Evolutionary conservation across 202 grass and related monocot genomes (phyloP), one percentile per base, ranked within the genome.

Genomic region (Setaria viridis): DNA sequence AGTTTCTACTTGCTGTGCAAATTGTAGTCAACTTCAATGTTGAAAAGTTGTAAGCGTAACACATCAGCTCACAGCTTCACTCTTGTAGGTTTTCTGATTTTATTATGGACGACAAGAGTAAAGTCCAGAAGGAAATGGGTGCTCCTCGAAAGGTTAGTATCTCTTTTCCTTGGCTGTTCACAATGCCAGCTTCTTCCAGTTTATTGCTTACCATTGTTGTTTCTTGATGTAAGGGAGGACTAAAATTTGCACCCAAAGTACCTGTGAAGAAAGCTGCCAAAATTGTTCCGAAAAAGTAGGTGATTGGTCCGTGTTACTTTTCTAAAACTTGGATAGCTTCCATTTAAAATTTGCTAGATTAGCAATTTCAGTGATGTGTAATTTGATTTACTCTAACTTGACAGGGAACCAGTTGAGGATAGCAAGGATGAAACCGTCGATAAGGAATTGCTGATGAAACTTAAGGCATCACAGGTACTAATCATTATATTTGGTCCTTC

Each of bases 211-310:
- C 16, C 0, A 17, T 60, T 51, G 3, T 20, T 50, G 29, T 11
- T 16, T 15, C 29, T 59, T 21, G 15, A 74, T 34, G 49, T 34
- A 55, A 83, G 74, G 67, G 68, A 5, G 59, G 81, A n/a, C 67
- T 91, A 34, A 91, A 86, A 81, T 93, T 93, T n/a, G 55, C 43
- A 47, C 88, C 88, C 53, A 91, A 88, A 80, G 73, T 73, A 34
- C 86, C 79, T 72, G 39, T 67, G 21, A 90, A 85, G 69, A 88
- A 86, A 78, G 29, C 85, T 5, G 60, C 78, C 53, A 93, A 81
- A 46, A 17, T 74, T 21, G 9, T 90, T 30, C 82, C 85, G 1
- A 86, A 90, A 62, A 47, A 45, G 83, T 90, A 90, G 53, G 88
- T 48, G 20, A 77, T 79, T 10, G 1, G 5, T 19, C 49, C 42